Evolutionary conservation across 1,284 basidiomycete genomes (phyloP).

Genomic region (Moniliophthora roreri): DNA sequence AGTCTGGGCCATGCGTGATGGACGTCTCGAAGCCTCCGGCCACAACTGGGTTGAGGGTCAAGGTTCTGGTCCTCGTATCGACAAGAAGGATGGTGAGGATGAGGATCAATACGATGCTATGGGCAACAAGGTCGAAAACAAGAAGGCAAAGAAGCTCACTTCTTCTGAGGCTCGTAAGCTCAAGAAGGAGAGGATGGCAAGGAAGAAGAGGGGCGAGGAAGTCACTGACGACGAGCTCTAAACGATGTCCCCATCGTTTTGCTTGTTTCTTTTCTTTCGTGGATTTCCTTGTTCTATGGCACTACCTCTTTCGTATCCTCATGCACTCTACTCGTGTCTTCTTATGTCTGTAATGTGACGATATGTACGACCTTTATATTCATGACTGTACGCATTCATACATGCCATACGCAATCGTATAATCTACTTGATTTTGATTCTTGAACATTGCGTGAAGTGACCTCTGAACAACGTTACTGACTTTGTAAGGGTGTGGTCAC

Average conservation of each 20-base stretch:
- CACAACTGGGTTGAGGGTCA: constrained; percentile 99
- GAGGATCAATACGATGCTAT: constrained; percentile 91
- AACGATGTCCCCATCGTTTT: constrained; percentile 21
- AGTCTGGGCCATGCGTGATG: constrained; percentile 95
- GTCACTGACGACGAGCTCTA: constrained; percentile 69
- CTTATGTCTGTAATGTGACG: not conserved
- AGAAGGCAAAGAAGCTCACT: constrained; percentile 85
- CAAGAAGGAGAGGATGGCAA: constrained; percentile 96
- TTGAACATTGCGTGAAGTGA: no score
- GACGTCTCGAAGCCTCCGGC: constrained; percentile 89
- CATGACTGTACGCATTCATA: not conserved
- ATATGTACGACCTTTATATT: not conserved
- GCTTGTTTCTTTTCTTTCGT: not conserved
- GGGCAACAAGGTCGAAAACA: constrained; percentile 90
- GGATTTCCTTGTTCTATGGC: not conserved
- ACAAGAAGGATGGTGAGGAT: constrained; percentile 86
- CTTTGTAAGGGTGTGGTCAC: no score
- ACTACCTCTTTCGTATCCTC: not conserved
- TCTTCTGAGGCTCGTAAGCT: constrained; percentile 82
- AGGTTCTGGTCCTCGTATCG: constrained; percentile 87
- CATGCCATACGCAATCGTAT: no score
- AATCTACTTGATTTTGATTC: no score
- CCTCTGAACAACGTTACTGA: no score
- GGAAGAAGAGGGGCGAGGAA: constrained; percentile 82
- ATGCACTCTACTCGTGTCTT: not conserved